Evolutionary conservation across 1,284 basidiomycete genomes (phyloP).

Genomic region (Trichosporon sp.): DNA sequence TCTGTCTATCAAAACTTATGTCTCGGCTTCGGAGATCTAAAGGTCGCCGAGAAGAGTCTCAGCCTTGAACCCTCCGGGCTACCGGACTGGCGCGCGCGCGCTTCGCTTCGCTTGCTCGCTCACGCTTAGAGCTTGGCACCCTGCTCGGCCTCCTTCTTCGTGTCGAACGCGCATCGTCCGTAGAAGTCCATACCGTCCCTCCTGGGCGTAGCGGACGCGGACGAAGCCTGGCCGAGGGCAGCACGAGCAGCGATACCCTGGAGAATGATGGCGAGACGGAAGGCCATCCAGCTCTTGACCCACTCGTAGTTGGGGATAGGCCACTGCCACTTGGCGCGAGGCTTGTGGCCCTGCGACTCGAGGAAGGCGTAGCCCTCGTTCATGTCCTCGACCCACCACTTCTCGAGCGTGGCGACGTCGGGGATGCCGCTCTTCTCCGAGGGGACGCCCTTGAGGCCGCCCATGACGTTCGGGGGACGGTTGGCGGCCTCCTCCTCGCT

Average conservation of each 20-base stretch:
- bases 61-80: too few relatives aligned
- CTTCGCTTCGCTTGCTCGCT: background rate
- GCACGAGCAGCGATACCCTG: constrained; percentile 91
- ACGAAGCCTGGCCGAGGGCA: constrained; percentile 78
- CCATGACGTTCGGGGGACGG: constrained; percentile 5
- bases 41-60: too few relatives aligned
- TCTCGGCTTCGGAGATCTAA: background rate
- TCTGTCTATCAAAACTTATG: background rate
- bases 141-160: constrained; percentile 52
- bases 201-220: constrained; percentile 59
- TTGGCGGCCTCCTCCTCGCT: background rate
- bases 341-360: constrained; percentile 2
- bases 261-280: constrained; percentile 68
- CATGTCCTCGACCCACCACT: constrained; percentile 46
- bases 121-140: constrained; percentile 32
- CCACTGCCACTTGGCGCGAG: constrained; percentile 26
- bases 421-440: constrained; percentile 57
- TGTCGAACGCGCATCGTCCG: constrained; percentile 58
- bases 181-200: constrained; percentile 58
- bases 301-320: constrained; percentile 41
- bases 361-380: constrained; percentile 32
- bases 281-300: constrained; percentile 47
- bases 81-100: too few relatives aligned
- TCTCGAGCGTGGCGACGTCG: constrained; percentile 64
- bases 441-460: constrained; percentile 60